Conservation (phyloP, 306 rosid genomes). For the Fragaria nilgerrensis region DNA sequence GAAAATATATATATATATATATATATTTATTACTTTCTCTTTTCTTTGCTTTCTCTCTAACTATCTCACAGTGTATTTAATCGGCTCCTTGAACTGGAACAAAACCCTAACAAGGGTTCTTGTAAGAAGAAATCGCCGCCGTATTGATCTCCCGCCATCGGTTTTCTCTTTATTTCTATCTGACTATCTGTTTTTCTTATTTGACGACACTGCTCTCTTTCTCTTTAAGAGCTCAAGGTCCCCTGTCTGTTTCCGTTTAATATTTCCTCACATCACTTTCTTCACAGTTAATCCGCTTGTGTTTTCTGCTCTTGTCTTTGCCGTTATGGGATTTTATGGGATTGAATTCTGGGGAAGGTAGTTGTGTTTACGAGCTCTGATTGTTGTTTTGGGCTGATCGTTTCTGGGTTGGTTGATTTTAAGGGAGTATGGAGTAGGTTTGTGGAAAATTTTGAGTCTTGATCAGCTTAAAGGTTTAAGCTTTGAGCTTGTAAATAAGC, state of each 20-base stretch:
- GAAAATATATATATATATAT: background rate
- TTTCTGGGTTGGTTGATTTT: conserved; percentile 11
- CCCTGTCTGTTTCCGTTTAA: conserved; percentile 7
- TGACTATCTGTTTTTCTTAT: conserved; percentile 23
- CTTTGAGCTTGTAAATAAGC: conserved; percentile 37
- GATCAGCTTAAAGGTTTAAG: conserved; percentile 32
- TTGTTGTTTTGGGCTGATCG: conserved; percentile 25
- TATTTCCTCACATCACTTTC: background rate
- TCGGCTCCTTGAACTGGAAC: conserved; percentile 48
- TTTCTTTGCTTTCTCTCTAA: conserved; percentile 1
- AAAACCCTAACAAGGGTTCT: conserved; percentile 91
- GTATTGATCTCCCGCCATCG: conserved; percentile 38
- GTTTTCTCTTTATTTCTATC: conserved; percentile 3
- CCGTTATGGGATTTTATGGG: conserved; percentile 20
- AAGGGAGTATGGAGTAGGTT: conserved; percentile 24
- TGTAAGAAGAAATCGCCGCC: conserved; percentile 78
- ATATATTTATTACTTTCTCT: background rate
- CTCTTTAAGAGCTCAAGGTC: conserved; percentile 2
- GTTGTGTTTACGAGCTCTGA: background rate
- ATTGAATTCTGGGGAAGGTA: background rate
- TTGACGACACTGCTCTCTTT: background rate
- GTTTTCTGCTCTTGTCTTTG: background rate
- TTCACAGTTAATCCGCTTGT: background rate
- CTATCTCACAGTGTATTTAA: conserved; percentile 51
- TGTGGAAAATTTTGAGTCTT: conserved; percentile 25